Base-by-base conservation (phyloP, 305 asterid genomes). In the Coffea humblotiana region DNA sequence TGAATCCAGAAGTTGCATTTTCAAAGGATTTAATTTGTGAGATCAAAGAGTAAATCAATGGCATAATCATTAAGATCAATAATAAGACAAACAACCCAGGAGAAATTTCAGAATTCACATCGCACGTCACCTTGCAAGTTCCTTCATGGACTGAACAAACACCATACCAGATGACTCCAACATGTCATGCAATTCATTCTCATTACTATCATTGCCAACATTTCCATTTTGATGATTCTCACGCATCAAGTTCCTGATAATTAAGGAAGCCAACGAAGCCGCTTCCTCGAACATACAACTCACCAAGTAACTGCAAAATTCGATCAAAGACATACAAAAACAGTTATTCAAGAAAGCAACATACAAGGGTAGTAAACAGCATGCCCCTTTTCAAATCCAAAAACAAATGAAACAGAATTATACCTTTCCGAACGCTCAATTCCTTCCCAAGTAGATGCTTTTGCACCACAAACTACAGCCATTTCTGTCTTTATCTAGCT, bases 81-180 rank as follows among this genome's bases (percentile, higher is more conserved):
- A 67, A 32, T 14, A 52, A 52, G 0, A 67, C 19, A 15, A 67
- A 35, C n/a, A 18, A 67, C 5, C 16, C 0, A 11, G 37, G 21
- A 7, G 37, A 32, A 14, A 35, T 5, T n/a, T 14, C 19, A 27
- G 4, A 27, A 13, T 10, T 16, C 40, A 68, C 2, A 68, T 1
- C 18, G 48, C 15, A 32, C 35, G 11, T 75, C 70, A 94, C 99
- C 97, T 92, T 78, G 84, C 84, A 63, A 86, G 84, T 76, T 89
- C 91, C 76, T 89, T 88, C 88, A 85, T 81, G 77, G 99, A 92
- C 83, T 93, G 99, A 63, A 91, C 99, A 76, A 93, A 80, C 84
- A 92, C 92, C 99, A 95, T 95, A 48, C 92, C 98, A 58, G 97
- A 92, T 71, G 98, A 91, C 87, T 92, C 97, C 89, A 88, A 79